These are phyloP conservation scores for Podosphaera xanthii DNA, from an alignment of 2,329 filamentous ascomycete genomes.

Conservation along the genomic window DNA sequence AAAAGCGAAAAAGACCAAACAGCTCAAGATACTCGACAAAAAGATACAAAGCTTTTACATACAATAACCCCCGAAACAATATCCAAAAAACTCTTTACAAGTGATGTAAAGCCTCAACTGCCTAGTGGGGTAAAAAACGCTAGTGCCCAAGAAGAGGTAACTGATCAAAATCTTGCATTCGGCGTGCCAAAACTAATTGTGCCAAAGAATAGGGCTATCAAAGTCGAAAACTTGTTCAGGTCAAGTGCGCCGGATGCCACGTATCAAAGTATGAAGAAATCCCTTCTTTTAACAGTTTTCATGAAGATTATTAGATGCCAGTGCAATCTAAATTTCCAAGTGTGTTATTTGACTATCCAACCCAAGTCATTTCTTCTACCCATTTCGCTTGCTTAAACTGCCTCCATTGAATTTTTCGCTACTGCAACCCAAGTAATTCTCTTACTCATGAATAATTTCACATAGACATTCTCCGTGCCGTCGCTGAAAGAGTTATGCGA, in stretches of 20 bases:
- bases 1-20: too few relatives aligned
- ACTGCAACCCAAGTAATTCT: not conserved
- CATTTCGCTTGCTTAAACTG: not conserved
- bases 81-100: too few relatives aligned
- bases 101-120: too few relatives aligned
- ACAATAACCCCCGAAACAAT: too few relatives aligned
- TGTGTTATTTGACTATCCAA: not conserved
- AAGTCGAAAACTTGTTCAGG: not conserved
- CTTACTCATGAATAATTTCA: not conserved
- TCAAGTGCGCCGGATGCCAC: not conserved
- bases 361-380: not conserved
- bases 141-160: too few relatives aligned
- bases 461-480: conserved; percentile 1
- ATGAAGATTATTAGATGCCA: not conserved
- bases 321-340: not conserved
- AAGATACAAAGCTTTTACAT: too few relatives aligned
- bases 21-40: too few relatives aligned
- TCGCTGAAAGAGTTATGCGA: not conserved
- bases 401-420: not conserved
- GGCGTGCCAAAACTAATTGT: not conserved
- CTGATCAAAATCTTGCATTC: too few relatives aligned
- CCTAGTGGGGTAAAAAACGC: too few relatives aligned
- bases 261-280: not conserved
- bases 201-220: not conserved
- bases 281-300: not conserved